Conservation (phyloP, 1,284 basidiomycete genomes). For the Pseudozyma sp. region DNA sequence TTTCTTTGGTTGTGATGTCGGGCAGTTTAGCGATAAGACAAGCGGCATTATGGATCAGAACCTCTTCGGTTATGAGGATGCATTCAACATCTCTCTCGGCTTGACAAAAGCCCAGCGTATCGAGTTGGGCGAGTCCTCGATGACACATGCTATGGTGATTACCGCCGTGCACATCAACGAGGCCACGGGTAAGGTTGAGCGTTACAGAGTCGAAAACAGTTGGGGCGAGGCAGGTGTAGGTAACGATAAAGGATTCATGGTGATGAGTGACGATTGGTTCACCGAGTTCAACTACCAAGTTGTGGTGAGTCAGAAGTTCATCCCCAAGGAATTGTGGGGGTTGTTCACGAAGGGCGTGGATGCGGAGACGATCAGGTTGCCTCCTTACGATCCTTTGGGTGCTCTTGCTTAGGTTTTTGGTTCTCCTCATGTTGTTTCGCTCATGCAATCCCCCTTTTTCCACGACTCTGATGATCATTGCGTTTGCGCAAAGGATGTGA, state of each 20-base stretch:
- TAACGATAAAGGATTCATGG: constrained; percentile 84
- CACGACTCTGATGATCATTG: no score
- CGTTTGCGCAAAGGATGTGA: no score
- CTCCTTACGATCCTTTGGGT: constrained; percentile 52
- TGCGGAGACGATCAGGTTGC: constrained; percentile 70
- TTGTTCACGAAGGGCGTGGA: constrained; percentile 51
- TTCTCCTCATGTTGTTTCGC: background rate
- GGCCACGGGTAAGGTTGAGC: constrained; percentile 77
- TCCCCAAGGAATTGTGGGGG: constrained; percentile 49
- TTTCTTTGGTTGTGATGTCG: constrained; percentile 91
- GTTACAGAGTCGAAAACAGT: constrained; percentile 95
- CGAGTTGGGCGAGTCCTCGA: constrained; percentile 81
- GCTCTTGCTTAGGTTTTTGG: constrained; percentile 35
- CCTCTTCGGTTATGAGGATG: constrained; percentile 77
- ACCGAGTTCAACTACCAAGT: constrained; percentile 75
- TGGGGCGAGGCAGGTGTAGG: constrained; percentile 83
- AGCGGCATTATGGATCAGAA: constrained; percentile 81
- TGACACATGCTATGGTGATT: constrained; percentile 82
- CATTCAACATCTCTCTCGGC: constrained; percentile 75
- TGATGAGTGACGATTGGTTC: constrained; percentile 84
- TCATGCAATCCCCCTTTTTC: no score
- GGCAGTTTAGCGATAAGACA: constrained; percentile 78
- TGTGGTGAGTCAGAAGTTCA: constrained; percentile 53
- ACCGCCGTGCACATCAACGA: constrained; percentile 53
- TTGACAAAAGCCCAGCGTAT: constrained; percentile 87